phyloP scores from a whole-genome alignment of 1,139 yeast genomes.

The Saccharomyces hybrid region DNA sequence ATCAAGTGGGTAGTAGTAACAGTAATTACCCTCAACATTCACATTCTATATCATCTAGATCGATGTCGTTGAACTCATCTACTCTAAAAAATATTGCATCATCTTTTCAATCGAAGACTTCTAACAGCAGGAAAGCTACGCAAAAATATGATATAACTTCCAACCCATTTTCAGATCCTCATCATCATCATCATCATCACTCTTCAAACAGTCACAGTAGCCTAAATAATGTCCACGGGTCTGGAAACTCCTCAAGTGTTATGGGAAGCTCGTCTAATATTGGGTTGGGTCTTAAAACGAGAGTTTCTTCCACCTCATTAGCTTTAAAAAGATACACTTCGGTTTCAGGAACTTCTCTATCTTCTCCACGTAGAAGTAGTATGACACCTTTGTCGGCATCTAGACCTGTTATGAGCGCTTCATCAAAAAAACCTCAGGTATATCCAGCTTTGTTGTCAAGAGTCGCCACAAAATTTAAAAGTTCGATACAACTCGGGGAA shows the following conservation, averaged over 20 bases:
- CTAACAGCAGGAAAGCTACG: conserved; percentile 38
- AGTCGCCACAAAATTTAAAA: conserved; percentile 75
- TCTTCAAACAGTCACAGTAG: neutral
- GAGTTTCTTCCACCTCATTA: conserved; percentile 17
- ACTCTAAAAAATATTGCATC: conserved; percentile 31
- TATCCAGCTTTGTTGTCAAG: conserved; percentile 85
- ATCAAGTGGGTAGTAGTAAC: neutral
- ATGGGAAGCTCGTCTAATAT: conserved; percentile 7
- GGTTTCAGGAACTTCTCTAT: conserved; percentile 31
- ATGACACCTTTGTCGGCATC: conserved; percentile 19
- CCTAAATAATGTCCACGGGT: neutral
- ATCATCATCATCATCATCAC: neutral
- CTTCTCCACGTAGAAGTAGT: conserved; percentile 6
- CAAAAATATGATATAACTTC: conserved; percentile 35
- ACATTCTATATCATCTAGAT: conserved; percentile 19
- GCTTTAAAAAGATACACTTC: conserved; percentile 23
- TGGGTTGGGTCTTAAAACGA: conserved; percentile 34
- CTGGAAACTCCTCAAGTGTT: neutral
- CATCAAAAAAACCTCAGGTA: conserved; percentile 33
- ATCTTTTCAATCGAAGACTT: conserved; percentile 31
- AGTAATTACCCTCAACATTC: conserved; percentile 5
- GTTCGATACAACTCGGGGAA: conserved; percentile 63
- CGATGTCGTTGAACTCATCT: conserved; percentile 33
- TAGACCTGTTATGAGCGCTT: conserved; percentile 24
- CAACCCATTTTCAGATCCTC: conserved; percentile 15